These are phyloP conservation scores for Rachicladosporium sp. DNA, from an alignment of 2,329 filamentous ascomycete species.

Conservation along the genomic window DNA sequence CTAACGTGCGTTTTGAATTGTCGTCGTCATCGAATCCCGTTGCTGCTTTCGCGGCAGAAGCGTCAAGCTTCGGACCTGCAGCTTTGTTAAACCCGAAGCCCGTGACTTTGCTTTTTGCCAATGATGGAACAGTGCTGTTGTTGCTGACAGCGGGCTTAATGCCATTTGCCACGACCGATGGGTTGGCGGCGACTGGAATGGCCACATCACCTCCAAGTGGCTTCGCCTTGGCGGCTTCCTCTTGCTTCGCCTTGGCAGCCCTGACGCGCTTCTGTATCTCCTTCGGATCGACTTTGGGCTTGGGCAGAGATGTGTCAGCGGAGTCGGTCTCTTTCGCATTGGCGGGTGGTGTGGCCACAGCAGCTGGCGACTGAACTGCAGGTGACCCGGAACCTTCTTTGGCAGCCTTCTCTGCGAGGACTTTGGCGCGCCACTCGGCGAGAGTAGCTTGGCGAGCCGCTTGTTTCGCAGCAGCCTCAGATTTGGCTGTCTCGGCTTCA, in stretches of 20 bases:
- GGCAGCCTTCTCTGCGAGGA: slow-evolving; percentile 46
- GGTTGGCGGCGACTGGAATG: slow-evolving; percentile 26
- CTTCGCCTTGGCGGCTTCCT: slow-evolving; percentile 26
- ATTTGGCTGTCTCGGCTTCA: slow-evolving; percentile 8
- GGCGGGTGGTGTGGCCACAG: slow-evolving; percentile 12
- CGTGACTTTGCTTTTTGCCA: slow-evolving; percentile 52
- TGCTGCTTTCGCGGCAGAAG: slow-evolving; percentile 53
- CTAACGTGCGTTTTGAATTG: slow-evolving; percentile 72
- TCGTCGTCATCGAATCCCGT: slow-evolving; percentile 84
- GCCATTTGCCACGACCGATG: slow-evolving; percentile 8
- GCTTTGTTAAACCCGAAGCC: slow-evolving; percentile 72
- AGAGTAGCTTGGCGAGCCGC: slow-evolving; percentile 63
- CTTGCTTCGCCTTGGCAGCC: slow-evolving; percentile 38
- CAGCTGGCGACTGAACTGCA: neutral
- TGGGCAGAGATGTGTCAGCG: slow-evolving; percentile 36
- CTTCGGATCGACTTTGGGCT: slow-evolving; percentile 78
- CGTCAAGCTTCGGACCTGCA: slow-evolving; percentile 42
- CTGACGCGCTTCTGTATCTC: slow-evolving; percentile 69
- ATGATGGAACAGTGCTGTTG: slow-evolving; percentile 27
- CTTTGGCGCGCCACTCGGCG: slow-evolving; percentile 83
- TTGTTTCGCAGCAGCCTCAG: slow-evolving; percentile 27
- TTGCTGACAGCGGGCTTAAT: slow-evolving; percentile 23
- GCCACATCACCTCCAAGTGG: slow-evolving; percentile 42
- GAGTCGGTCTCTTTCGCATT: slow-evolving; percentile 35
- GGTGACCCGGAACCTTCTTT: neutral